These are phyloP conservation scores for Naganishia vishniacii DNA, from an alignment of 768 basidiomycete species.

Conservation along the genomic window DNA sequence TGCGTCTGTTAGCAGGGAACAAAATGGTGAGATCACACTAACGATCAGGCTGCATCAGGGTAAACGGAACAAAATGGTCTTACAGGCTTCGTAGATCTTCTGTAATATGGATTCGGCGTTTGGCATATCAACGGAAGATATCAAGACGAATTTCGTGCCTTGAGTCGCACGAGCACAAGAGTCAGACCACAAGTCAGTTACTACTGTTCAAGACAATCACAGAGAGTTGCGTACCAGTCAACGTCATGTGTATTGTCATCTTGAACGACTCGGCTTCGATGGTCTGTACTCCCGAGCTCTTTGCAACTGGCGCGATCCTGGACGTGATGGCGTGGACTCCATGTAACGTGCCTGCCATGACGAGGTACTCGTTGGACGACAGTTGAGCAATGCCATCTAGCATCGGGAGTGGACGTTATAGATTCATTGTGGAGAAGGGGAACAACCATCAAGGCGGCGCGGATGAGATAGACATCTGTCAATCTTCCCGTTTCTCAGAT, in stretches of 20 bases:
- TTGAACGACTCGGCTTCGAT: constrained; percentile 96
- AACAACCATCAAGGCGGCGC: not conserved
- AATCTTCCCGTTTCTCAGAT: not conserved
- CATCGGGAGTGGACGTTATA: not conserved
- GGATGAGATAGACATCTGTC: constrained; percentile 3
- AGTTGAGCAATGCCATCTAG: constrained; percentile 84
- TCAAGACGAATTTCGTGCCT: constrained; percentile 94
- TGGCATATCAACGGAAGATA: constrained; percentile 67
- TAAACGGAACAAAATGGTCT: constrained; percentile 18
- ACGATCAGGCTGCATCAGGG: not conserved
- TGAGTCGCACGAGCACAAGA: too few species aligned
- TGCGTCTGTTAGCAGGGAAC: constrained; percentile 53
- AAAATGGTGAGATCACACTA: too few species aligned
- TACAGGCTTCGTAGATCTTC: constrained; percentile 78
- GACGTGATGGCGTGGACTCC: constrained; percentile 98
- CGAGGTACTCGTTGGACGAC: constrained; percentile 89
- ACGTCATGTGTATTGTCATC: constrained; percentile 80
- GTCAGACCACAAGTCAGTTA: too few species aligned
- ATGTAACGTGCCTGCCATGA: constrained; percentile 91
- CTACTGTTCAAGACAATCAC: too few species aligned
- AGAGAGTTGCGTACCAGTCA: constrained; percentile 61
- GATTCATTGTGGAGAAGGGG: not conserved
- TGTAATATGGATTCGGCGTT: constrained; percentile 67
- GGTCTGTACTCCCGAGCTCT: constrained; percentile 51
- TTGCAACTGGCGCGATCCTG: constrained; percentile 67